Evolutionary conservation across 78 protist genomes (phyloP).

Genomic region (Dictyostelium purpureum): DNA sequence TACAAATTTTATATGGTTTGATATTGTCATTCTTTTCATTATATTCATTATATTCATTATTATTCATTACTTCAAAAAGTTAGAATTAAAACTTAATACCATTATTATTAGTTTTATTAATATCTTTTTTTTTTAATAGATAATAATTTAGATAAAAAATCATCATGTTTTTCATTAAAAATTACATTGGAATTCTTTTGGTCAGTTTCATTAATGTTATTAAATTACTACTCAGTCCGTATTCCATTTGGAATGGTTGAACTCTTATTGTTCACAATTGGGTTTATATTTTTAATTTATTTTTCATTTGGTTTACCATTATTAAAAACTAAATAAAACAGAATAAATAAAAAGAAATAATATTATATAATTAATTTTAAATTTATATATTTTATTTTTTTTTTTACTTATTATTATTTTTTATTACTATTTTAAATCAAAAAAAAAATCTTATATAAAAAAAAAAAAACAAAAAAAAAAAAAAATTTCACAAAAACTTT

Average conservation of each 20-base stretch:
- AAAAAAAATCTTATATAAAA: too few species aligned
- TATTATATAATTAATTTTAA: too few species aligned
- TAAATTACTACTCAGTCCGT: neutral
- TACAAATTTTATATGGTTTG: slow-evolving; percentile 63
- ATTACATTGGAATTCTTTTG: neutral
- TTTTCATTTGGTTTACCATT: too few species aligned
- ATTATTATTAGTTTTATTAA: too few species aligned
- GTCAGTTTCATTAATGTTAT: neutral
- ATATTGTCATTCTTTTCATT: slow-evolving; percentile 31
- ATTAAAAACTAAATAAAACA: too few species aligned
- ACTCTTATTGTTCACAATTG: neutral
- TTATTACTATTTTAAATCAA: too few species aligned
- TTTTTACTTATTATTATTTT: too few species aligned
- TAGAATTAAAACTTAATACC: neutral
- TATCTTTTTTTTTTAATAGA: too few species aligned
- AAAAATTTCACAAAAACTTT: too few species aligned
- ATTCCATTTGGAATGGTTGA: neutral
- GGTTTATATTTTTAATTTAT: neutral
- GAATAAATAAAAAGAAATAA: too few species aligned
- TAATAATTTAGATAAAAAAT: slow-evolving; percentile 16
- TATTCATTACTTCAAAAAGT: slow-evolving; percentile 33
- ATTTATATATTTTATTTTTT: too few species aligned
- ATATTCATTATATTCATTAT: neutral
- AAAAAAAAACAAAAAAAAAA: too few species aligned
- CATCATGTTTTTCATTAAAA: slow-evolving; percentile 3